Evolutionary conservation across 2,329 filamentous ascomycete genomes (phyloP).

Genomic region (Neoscytalidium dimidiatum): DNA sequence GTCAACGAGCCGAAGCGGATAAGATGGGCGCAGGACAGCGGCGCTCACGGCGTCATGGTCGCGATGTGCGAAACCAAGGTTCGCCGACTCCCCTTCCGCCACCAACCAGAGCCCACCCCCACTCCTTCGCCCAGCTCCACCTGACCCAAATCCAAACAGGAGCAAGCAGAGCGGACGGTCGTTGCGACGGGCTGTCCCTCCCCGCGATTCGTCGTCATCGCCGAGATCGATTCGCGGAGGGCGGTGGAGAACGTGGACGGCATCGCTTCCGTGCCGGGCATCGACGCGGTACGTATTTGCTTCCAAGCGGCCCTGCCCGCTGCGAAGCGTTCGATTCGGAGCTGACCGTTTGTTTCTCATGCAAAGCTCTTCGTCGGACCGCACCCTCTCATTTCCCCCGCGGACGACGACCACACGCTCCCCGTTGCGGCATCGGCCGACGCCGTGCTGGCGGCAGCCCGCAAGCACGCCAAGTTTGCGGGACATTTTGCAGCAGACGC

Average conservation of each 20-base stretch:
- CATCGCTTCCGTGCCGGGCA: background rate
- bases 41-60: constrained; percentile 6
- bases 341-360: background rate
- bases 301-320: background rate
- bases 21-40: background rate
- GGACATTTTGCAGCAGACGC: background rate
- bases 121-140: too few species aligned
- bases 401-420: background rate
- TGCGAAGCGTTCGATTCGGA: too few species aligned
- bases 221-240: background rate
- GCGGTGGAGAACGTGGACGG: background rate
- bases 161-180: background rate
- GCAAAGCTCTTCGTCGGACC: constrained; percentile 2
- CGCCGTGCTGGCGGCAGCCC: background rate
- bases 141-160: too few species aligned
- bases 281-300: background rate
- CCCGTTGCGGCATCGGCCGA: background rate
- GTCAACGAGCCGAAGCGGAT: constrained; percentile 4
- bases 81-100: background rate
- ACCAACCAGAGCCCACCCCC: background rate
- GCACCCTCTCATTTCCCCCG: background rate
- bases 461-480: constrained; percentile 5
- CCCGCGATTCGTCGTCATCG: constrained; percentile 11
- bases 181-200: constrained; percentile 5
- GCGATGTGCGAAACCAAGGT: constrained; percentile 8